Base-by-base conservation (phyloP, 306 rosid species). In the Vachellia collinsii region DNA sequence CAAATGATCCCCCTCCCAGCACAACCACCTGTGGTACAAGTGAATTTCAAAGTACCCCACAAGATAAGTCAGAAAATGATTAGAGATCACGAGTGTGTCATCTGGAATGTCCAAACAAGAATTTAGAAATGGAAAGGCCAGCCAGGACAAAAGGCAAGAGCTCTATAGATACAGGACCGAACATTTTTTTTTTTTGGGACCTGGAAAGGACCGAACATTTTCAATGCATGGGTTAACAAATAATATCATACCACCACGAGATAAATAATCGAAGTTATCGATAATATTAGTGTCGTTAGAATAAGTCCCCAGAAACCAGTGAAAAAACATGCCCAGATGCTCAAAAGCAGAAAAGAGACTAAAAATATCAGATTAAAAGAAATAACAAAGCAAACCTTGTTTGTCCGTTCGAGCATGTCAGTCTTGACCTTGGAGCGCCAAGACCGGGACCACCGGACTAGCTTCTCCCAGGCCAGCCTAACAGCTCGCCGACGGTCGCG, bases 1-100 rank as follows among this genome's bases (percentile, higher is more conserved):
- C 98, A 88, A 94, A 94, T 19, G 97, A 94, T 19, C 98, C 98
- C 76, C 97, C 97, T 72, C 98, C 98, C 71, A 94, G 98, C 85
- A 94, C 94, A 62, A 91, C 97, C 70, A 94, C 93, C 97, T 94
- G 74, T 42, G 39, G 58, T 64, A 51, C 73, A 75, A 83, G 81
- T 73, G 3, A 36, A 44, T 7, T 20, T 68, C 70, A 73, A 41
- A 77, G 48, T 65, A 65, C 71, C 73, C 51, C 69, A 22, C 19
- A 76, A 65, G 37, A 37, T 6, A 74, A 10, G 68, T 5, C 23
- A 14, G 22, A 76, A 42, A 58, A n/a, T 10, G n/a, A 65, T 58
- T 16, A 56, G 23, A 65, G 43, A 47, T 41, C 68, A 51, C 8
- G 9, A 44, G 14, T 19, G 65, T 13, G 47, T 37, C 8, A 62